A percentile compares a stretch with the other conserved stretches of the same genome.
Evolutionary conservation across 177 flowering plant species (phyloP).

Genomic region (Vitis hybrid): DNA sequence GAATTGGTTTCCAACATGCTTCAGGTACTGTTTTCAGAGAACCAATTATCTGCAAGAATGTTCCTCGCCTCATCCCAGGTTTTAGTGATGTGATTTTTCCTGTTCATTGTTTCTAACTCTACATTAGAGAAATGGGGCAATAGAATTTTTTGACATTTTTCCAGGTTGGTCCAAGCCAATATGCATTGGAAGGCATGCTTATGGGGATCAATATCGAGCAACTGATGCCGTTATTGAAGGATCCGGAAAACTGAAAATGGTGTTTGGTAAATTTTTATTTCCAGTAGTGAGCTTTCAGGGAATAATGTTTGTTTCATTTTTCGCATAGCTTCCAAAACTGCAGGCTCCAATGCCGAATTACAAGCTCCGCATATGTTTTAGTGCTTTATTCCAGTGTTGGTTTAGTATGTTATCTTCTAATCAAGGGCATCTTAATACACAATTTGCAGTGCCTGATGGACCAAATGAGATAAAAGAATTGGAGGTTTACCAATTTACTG

Average conservation of each 20-base stretch:
- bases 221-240: constrained; percentile 86
- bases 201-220: constrained; percentile 95
- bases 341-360: too few species aligned
- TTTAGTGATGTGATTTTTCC: constrained; percentile 2
- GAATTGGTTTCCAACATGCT: not conserved
- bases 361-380: not conserved
- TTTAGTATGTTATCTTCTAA: not conserved
- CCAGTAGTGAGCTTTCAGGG: not conserved
- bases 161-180: constrained; percentile 96
- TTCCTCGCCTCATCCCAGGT: constrained; percentile 93
- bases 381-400: not conserved
- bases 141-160: not conserved
- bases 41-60: constrained; percentile 89
- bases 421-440: not conserved
- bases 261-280: not conserved
- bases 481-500: constrained; percentile 80
- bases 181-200: constrained; percentile 98
- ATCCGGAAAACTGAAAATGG: constrained; percentile 51
- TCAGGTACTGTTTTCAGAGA: constrained; percentile 96
- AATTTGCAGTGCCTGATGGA: constrained; percentile 71
- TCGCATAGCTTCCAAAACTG: too few species aligned
- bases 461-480: constrained; percentile 49
- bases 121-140: too few species aligned
- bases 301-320: not conserved
- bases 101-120: too few species aligned